phyloP scores from a whole-genome alignment of 1,284 basidiomycete species.

The Athelia psychrophila region DNA sequence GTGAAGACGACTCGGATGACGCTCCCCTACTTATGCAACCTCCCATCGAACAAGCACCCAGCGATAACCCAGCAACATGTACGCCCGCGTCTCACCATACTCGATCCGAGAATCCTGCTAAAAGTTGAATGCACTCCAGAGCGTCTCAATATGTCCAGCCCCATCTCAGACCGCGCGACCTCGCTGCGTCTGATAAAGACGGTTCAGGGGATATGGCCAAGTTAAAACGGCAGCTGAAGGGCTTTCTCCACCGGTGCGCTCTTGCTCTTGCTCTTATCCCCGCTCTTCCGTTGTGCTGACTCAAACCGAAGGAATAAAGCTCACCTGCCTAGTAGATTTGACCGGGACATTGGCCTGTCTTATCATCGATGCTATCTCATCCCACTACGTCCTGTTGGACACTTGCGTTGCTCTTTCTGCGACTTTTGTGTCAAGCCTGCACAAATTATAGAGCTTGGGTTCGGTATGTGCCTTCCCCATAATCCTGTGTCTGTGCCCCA shows the following conservation, averaged over 20 bases:
- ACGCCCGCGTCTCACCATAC: too few relatives aligned
- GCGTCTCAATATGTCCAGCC: slow-evolving; percentile 62
- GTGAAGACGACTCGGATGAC: neutral
- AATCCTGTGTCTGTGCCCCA: neutral
- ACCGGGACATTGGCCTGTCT: slow-evolving; percentile 76
- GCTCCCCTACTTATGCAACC: neutral
- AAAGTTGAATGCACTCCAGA: slow-evolving; percentile 10
- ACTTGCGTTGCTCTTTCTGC: slow-evolving; percentile 92
- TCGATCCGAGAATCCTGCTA: neutral
- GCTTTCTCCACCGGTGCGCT: slow-evolving; percentile 80
- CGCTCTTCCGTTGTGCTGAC: neutral
- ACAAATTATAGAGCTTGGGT: slow-evolving; percentile 87
- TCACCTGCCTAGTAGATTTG: slow-evolving; percentile 55
- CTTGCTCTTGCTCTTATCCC: slow-evolving; percentile 14
- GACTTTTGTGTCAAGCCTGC: slow-evolving; percentile 81
- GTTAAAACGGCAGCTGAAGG: slow-evolving; percentile 80
- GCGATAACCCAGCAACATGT: too few relatives aligned
- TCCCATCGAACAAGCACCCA: neutral
- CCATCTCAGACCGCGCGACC: slow-evolving; percentile 47
- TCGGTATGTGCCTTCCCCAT: slow-evolving; percentile 68
- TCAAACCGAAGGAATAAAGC: slow-evolving; percentile 6
- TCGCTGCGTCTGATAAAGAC: slow-evolving; percentile 22
- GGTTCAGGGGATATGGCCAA: slow-evolving; percentile 57
- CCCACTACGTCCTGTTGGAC: slow-evolving; percentile 83
- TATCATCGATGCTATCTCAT: slow-evolving; percentile 80